A percentile compares a stretch with the other conserved stretches of the same genome.
phyloP scores from a whole-genome alignment of 2,329 filamentous ascomycete species.

The Trichoderma sp. region DNA sequence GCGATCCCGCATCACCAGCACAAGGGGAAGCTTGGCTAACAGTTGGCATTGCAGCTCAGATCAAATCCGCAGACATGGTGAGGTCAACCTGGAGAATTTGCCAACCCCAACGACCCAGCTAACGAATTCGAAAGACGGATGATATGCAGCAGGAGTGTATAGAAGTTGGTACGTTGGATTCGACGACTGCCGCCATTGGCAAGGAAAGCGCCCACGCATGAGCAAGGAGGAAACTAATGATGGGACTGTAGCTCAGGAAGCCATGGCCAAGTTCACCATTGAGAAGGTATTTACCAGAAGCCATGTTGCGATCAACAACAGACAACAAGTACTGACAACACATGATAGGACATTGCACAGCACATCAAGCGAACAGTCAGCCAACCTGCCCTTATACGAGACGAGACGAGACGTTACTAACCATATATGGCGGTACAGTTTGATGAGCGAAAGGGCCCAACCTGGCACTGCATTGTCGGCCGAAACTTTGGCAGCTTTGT shows the following conservation, averaged over 20 bases:
- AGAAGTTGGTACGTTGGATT: slow-evolving; percentile 75
- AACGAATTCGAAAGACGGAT: slow-evolving; percentile 64
- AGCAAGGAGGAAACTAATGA: slow-evolving; percentile 27
- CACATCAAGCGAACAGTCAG: slow-evolving; percentile 89
- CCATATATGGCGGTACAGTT: slow-evolving; percentile 57
- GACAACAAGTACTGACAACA: slow-evolving; percentile 22
- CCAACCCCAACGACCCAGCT: slow-evolving; percentile 24
- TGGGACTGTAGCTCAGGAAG: slow-evolving; percentile 52
- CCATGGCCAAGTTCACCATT: slow-evolving; percentile 61
- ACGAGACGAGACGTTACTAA: neutral
- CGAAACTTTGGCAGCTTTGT: slow-evolving; percentile 99
- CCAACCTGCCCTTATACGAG: slow-evolving; percentile 18
- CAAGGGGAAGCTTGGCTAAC: slow-evolving; percentile 16
- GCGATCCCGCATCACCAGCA: neutral
- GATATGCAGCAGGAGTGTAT: slow-evolving; percentile 96
- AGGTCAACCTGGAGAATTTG: neutral
- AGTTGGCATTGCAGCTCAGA: slow-evolving; percentile 63
- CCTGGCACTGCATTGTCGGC: slow-evolving; percentile 99
- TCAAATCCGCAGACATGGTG: slow-evolving; percentile 99
- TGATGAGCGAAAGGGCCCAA: slow-evolving; percentile 92
- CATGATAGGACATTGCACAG: slow-evolving; percentile 82
- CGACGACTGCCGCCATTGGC: neutral
- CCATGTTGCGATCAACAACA: neutral
- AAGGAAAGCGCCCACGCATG: slow-evolving; percentile 1
- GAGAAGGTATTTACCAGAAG: slow-evolving; percentile 48